Percentiles rank a stretch among this genome's conserved stretches.
Conservation (phyloP, 1,139 yeast species). For the Pichia norvegensis region DNA sequence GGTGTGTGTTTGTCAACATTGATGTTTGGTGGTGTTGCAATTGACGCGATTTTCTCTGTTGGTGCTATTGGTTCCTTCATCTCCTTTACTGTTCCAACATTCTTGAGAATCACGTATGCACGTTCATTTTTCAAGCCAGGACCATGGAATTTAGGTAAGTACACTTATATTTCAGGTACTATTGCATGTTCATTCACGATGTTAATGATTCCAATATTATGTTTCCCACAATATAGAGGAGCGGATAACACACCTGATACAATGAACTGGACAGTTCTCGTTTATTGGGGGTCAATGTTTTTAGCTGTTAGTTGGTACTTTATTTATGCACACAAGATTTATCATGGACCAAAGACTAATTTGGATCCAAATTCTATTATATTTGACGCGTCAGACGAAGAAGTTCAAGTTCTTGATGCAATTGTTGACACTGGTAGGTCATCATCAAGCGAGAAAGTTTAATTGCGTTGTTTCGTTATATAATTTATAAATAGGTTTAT, state of each 20-base stretch:
- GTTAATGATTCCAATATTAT: slow-evolving; percentile 59
- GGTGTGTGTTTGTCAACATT: slow-evolving; percentile 54
- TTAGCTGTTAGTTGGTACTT: slow-evolving; percentile 46
- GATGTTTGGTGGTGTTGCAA: slow-evolving; percentile 63
- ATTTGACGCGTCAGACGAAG: slow-evolving; percentile 9
- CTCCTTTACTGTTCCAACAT: slow-evolving; percentile 62
- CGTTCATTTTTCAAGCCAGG: slow-evolving; percentile 52
- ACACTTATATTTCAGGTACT: slow-evolving; percentile 41
- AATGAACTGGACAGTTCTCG: slow-evolving; percentile 70
- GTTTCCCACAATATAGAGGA: slow-evolving; percentile 54
- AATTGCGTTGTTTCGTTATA: too few species aligned
- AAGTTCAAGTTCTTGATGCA: slow-evolving; percentile 14
- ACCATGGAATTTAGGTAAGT: slow-evolving; percentile 61
- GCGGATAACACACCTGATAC: slow-evolving; percentile 35
- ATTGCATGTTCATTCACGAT: slow-evolving; percentile 42
- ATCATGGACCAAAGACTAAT: slow-evolving; percentile 61
- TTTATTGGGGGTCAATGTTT: slow-evolving; percentile 58
- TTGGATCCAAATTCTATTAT: slow-evolving; percentile 30
- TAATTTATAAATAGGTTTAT: too few species aligned
- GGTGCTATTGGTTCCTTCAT: slow-evolving; percentile 70
- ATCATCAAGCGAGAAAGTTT: neutral
- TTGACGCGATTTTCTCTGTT: slow-evolving; percentile 69
- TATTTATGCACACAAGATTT: slow-evolving; percentile 55
- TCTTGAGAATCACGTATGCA: slow-evolving; percentile 52
- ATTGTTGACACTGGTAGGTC: slow-evolving; percentile 14